Conservation (phyloP, 331 rosid species). For the Malus hybrid region DNA sequence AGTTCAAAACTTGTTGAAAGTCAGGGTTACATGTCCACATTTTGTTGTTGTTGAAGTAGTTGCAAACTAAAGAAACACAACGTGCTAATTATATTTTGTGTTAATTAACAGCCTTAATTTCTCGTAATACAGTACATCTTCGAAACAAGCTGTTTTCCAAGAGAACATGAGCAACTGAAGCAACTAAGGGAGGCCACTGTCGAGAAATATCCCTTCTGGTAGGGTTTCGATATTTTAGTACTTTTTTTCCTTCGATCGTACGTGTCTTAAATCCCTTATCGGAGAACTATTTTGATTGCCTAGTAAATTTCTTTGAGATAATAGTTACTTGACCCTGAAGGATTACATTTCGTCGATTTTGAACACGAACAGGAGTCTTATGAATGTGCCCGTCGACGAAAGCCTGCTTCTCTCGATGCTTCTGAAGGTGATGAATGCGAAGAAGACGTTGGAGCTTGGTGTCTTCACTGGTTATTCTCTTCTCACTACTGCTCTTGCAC, state of each 20-base stretch:
- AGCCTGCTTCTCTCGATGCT: constrained; percentile 43
- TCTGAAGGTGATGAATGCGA: constrained; percentile 48
- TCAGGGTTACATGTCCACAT: not conserved
- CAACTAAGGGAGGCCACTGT: constrained; percentile 38
- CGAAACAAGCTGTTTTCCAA: constrained; percentile 36
- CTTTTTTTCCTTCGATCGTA: not conserved
- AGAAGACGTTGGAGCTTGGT: constrained; percentile 54
- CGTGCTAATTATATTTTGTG: not conserved
- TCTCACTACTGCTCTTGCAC: constrained; percentile 55
- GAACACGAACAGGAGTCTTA: constrained; percentile 24
- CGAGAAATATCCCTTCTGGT: constrained; percentile 2
- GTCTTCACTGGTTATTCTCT: constrained; percentile 69
- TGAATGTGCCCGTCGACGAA: constrained; percentile 49
- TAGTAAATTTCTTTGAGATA: not conserved
- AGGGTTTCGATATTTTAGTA: not conserved
- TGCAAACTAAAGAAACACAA: not conserved
- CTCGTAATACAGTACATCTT: constrained; percentile 24
- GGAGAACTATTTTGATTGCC: too few species aligned
- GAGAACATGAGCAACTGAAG: constrained; percentile 50
- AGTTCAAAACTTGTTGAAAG: not conserved
- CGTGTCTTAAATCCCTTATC: not conserved
- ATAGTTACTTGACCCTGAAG: not conserved
- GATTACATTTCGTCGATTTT: not conserved
- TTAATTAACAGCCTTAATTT: not conserved
- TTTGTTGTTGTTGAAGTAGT: not conserved